Base-by-base conservation (phyloP, 257 asterid genomes). In the Leptodermis oblonga region DNA sequence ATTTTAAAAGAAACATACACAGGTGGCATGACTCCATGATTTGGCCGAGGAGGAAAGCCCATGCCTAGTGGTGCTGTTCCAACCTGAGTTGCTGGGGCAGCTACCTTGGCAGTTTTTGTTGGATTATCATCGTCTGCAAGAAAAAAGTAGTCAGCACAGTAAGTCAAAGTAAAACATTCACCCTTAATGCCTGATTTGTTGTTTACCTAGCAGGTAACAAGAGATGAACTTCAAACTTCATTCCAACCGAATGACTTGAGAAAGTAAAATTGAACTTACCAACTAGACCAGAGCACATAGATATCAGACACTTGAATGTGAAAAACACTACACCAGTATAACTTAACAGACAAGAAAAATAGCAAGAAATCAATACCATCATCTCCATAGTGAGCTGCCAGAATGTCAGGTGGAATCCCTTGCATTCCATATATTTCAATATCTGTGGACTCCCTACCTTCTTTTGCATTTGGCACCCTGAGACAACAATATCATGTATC, bases 361-460 rank as follows among this genome's bases (percentile, higher is more conserved):
- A 11, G 73, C 10, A 65, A 60, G 9, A 68, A 26, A 41, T 43
- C 23, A 28, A 20, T 78, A 93, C 99, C 99, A 76, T 93, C 96
- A 66, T 93, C 99, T 36, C 97, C 99, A 74, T 93, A 93, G 70
- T 93, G 90, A 73, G 96, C 84, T 28, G 97, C 92, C 70, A 93
- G 74, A 28, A 80, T 86, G 82, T 89, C 96, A 34, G 92, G 75
- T 28, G 99, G 99, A 74, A 90, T 91, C 71, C 99, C 99, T 82
- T 90, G 96, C 99, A 93, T 93, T 73, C 99, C 99, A 73, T 93
- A 93, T 73, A 90, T 86, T 77, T 93, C 97, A 78, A 90, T 87
- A 23, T 90, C 96, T 1, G 99, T 88, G 23, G 97, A 85, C 70
- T 93, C 99, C 65, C 96, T 82, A 39, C 97, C 97, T 18, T 94